Base-by-base conservation (phyloP, 148 eudicot species). In the Fagopyrum esculentum region DNA sequence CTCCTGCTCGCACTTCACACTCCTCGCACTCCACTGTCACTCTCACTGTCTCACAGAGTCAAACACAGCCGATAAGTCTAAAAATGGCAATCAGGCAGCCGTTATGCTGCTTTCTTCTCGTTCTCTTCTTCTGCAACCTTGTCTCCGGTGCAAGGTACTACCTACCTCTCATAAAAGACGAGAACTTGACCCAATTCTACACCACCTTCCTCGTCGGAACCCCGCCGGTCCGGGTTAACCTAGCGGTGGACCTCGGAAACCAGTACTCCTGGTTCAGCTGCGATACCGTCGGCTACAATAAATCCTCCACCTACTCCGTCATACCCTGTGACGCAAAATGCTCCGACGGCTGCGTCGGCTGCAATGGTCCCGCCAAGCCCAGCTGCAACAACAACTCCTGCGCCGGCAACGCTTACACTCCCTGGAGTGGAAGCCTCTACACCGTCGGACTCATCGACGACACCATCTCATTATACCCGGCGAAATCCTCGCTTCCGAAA, bases 221-320 rank as follows among this genome's bases (percentile, higher is more conserved):
- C 0, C 85, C 82, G 0, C 16, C 78, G 0, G 70, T 80, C 72
- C 74, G 76, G 0, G 71, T 77, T 51, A 22, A 48, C 1, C 66
- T 77, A 0, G 46, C 78, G 35, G 69, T 83, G 2, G 82, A 83
- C 19, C 68, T 74, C 43, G 72, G 78, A 63, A 83, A 80, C 77
- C 80, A 80, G 2, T 83, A 79, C 80, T 74, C 82, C 0, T 83
- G 85, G 85, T 77, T 77, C 80, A 77, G 82, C 4, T 83, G 85
- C 47, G 68, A 77, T 70, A 43, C 63, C 12, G 71, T 83, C 43
- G 82, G 85, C 12, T 51, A 57, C 76, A 83, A 74, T 71, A 30
- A 71, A 1, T 50, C 85, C 3, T 30, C 68, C 71, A 77, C 77
- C 71, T 19, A 61, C 44, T 63, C 78, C 69, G 48, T 64, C 11